Evolutionary conservation across 352 stramenopile species (phyloP).

Genomic region (Pythium myriotylum): DNA sequence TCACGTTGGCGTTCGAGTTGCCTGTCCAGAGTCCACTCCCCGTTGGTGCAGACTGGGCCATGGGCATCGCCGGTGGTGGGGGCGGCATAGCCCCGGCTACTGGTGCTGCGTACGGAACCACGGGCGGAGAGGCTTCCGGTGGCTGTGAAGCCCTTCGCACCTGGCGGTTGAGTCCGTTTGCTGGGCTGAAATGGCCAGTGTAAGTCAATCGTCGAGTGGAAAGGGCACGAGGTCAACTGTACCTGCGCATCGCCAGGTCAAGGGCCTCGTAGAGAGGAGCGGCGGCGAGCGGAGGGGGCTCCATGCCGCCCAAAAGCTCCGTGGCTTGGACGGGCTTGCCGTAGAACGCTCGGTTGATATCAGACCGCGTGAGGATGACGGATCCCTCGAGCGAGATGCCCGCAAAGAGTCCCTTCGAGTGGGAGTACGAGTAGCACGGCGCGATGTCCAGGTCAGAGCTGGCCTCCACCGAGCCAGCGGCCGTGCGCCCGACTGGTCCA

Average conservation of each 20-base stretch:
- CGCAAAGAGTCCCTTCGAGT: conserved; percentile 89
- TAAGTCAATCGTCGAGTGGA: too few relatives aligned
- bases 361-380: conserved; percentile 83
- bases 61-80: background rate
- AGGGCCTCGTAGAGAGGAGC: conserved; percentile 88
- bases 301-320: conserved; percentile 75
- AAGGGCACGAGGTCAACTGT: background rate
- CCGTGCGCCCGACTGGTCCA: conserved; percentile 89
- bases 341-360: conserved; percentile 95
- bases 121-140: background rate
- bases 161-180: conserved; percentile 63
- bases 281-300: conserved; percentile 81
- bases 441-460: conserved; percentile 80
- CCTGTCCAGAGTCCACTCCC: background rate
- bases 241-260: conserved; percentile 65
- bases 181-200: conserved; percentile 36
- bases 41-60: conserved; percentile 4
- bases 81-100: background rate
- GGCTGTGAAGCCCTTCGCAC: conserved; percentile 17
- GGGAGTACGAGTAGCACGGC: conserved; percentile 92
- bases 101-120: conserved; percentile 5
- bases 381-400: conserved; percentile 91
- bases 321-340: conserved; percentile 64
- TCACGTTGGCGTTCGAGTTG: conserved; percentile 15
- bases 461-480: conserved; percentile 70